A percentile compares a stretch with the other conserved stretches of the same genome.
Evolutionary conservation across 2,329 filamentous ascomycete species (phyloP).

Genomic region (Volutella citrinella): DNA sequence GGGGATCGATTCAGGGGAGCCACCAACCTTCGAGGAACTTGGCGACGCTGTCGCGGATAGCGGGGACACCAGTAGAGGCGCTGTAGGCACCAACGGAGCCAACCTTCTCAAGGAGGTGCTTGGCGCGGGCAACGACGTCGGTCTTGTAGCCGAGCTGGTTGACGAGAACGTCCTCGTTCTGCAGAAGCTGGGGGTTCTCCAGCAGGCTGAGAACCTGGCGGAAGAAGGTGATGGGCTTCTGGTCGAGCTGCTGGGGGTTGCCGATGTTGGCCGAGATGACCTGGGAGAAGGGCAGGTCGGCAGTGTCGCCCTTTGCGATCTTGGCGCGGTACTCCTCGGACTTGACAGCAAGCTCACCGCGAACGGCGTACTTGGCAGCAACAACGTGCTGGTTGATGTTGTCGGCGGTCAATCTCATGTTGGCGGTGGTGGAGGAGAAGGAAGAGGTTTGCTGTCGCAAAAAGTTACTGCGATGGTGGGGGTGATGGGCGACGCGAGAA

Average conservation of each 20-base stretch:
- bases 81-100: conserved; percentile 96
- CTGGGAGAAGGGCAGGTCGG: conserved; percentile 74
- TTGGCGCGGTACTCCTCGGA: conserved; percentile 85
- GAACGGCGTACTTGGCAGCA: conserved; percentile 91
- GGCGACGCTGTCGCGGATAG: conserved; percentile 85
- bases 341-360: conserved; percentile 90
- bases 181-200: conserved; percentile 82
- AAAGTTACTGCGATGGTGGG: conserved; percentile 12
- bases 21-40: conserved; percentile 84
- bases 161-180: conserved; percentile 77
- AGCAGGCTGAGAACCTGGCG: conserved; percentile 90
- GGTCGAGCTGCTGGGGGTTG: conserved; percentile 97
- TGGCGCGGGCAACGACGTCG: conserved; percentile 83
- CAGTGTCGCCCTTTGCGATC: conserved; percentile 56
- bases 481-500: conserved; percentile 13
- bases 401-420: conserved; percentile 62
- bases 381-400: conserved; percentile 92
- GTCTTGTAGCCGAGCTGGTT: conserved; percentile 79
- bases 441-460: neutral
- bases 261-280: conserved; percentile 98
- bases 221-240: conserved; percentile 99
- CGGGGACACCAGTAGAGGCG: conserved; percentile 83
- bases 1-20: no score
- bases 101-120: conserved; percentile 74
- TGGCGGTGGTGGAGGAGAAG: conserved; percentile 32